Evolutionary conservation across 148 eudicot species (phyloP).

Genomic region (Rhododendron ovatum): DNA sequence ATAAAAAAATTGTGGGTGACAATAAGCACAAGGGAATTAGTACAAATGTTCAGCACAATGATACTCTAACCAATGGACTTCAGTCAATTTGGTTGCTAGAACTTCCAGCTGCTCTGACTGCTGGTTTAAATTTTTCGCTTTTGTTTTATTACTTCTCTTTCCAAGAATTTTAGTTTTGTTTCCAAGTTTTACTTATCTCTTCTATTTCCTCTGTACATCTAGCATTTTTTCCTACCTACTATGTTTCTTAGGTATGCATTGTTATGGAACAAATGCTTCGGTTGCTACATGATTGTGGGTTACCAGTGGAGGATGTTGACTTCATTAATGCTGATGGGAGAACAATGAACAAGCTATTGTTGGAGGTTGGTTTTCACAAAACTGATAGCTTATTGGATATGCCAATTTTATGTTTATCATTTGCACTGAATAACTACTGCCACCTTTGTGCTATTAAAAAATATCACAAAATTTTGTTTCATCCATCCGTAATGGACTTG

Average conservation of each 20-base stretch:
- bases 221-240: background rate
- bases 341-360: constrained; percentile 77
- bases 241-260: constrained; percentile 57
- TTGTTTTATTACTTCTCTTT: background rate
- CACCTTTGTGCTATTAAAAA: background rate
- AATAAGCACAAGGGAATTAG: constrained; percentile 35
- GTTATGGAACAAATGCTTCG: constrained; percentile 99
- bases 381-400: background rate
- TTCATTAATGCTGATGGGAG: constrained; percentile 93
- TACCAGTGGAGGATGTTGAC: constrained; percentile 90
- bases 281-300: constrained; percentile 86
- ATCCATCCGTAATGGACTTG: background rate
- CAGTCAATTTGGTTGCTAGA: background rate
- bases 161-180: background rate
- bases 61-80: background rate
- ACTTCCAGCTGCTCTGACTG: background rate
- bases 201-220: background rate
- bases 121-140: background rate
- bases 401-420: background rate
- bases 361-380: constrained; percentile 54
- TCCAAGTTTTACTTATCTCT: background rate
- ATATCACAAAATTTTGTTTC: background rate
- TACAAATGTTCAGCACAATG: background rate
- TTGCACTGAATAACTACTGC: background rate
- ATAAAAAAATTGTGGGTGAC: constrained; percentile 48